Percentiles rank a stretch among this genome's conserved stretches.
These are phyloP conservation scores for Oryza meyeriana DNA, from an alignment of 176 grass and related monocot genomes.

Conservation along the genomic window DNA sequence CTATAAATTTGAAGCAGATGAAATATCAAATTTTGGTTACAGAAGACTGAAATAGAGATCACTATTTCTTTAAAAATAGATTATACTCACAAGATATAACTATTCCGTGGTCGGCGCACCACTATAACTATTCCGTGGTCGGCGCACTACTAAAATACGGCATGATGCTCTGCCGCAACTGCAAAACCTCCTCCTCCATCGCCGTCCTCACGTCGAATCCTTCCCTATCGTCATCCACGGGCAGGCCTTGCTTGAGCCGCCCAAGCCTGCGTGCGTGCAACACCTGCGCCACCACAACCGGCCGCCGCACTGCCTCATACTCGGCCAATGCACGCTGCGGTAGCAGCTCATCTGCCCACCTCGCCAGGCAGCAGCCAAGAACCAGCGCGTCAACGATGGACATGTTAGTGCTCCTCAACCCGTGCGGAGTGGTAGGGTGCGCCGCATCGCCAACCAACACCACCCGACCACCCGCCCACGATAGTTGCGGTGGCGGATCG, in stretches of 20 bases:
- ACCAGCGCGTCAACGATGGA: conserved; percentile 59
- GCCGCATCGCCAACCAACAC: conserved; percentile 73
- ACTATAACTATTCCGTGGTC: neutral
- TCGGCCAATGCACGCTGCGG: conserved; percentile 31
- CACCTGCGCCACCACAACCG: conserved; percentile 61
- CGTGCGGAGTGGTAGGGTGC: conserved; percentile 87
- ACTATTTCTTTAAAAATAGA: neutral
- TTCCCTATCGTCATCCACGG: neutral
- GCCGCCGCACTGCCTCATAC: conserved; percentile 54
- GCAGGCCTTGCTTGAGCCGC: conserved; percentile 70
- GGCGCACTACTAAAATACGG: conserved; percentile 58
- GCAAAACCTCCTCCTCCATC: conserved; percentile 5
- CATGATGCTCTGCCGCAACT: conserved; percentile 63
- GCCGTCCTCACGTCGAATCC: conserved; percentile 25
- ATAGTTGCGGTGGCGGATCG: conserved; percentile 46
- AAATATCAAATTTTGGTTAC: neutral
- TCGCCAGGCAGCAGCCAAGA: conserved; percentile 60
- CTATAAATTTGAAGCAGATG: neutral
- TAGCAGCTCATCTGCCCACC: conserved; percentile 18
- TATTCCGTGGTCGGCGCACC: conserved; percentile 15
- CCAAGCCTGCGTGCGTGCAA: conserved; percentile 72
- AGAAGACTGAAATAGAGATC: neutral
- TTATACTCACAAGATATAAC: too few species aligned
- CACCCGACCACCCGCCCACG: conserved; percentile 52
- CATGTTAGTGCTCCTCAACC: conserved; percentile 92